A percentile compares a stretch with the other conserved stretches of the same genome.
Evolutionary conservation across 2,329 filamentous ascomycete genomes (phyloP).

Genomic region (Fusarium nanum): DNA sequence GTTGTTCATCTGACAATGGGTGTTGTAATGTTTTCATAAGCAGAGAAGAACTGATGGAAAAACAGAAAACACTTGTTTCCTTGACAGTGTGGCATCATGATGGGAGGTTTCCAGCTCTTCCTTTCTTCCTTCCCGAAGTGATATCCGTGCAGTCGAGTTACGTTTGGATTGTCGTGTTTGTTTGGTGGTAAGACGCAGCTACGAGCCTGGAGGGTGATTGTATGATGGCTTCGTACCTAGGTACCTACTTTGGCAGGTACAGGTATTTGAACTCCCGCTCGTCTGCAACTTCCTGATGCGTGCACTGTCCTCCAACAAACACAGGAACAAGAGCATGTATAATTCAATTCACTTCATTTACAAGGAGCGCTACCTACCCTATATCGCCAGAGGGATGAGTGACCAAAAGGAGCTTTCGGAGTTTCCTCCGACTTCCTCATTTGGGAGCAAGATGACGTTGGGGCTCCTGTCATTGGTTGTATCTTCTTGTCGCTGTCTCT

Average conservation of each 20-base stretch:
- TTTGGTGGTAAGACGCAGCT: neutral
- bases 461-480: conserved; percentile 28
- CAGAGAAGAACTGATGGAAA: neutral
- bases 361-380: neutral
- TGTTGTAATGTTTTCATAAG: neutral
- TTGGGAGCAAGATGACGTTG: neutral
- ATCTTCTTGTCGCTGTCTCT: neutral
- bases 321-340: neutral
- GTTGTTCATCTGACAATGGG: neutral
- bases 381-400: neutral
- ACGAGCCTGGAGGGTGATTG: no score
- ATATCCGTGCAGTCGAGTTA: no score
- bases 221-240: neutral
- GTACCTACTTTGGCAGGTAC: neutral
- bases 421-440: conserved; percentile 40
- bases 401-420: conserved; percentile 43
- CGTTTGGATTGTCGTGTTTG: no score
- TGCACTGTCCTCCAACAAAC: neutral
- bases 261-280: conserved; percentile 1
- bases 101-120: neutral
- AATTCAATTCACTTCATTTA: neutral
- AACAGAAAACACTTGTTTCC: neutral
- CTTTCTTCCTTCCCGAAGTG: neutral
- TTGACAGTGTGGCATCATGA: neutral
- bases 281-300: neutral